Percentiles rank a stretch among this genome's conserved stretches.
These are phyloP conservation scores for Orbilia brochopaga DNA, from an alignment of 2,329 filamentous ascomycete genomes.

Conservation along the genomic window DNA sequence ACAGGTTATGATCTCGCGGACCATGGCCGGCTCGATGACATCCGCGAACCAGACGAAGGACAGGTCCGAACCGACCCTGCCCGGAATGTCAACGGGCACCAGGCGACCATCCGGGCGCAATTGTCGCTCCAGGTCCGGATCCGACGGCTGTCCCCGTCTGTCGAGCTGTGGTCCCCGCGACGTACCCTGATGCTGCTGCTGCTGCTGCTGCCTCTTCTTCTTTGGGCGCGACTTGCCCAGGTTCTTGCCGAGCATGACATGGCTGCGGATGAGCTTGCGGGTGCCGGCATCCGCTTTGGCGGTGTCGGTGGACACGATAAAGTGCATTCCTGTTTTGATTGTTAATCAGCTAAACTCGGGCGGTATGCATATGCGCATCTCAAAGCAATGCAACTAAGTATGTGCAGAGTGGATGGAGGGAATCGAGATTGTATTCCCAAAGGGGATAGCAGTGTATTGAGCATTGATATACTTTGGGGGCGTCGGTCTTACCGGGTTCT, in stretches of 20 bases:
- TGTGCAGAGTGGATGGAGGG: background rate
- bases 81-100: constrained; percentile 6
- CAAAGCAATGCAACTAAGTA: constrained; percentile 1
- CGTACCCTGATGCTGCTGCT: constrained; percentile 20
- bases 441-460: constrained; percentile 22
- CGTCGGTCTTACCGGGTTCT: background rate
- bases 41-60: constrained; percentile 55
- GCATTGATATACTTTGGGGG: background rate
- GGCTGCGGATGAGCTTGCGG: constrained; percentile 58
- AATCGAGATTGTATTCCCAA: constrained; percentile 43
- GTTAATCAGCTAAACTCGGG: background rate
- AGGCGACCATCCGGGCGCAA: background rate
- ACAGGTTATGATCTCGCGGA: constrained; percentile 56
- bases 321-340: constrained; percentile 51
- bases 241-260: constrained; percentile 61
- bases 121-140: background rate
- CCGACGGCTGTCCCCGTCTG: background rate
- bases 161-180: constrained; percentile 13
- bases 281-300: constrained; percentile 56
- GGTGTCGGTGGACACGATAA: constrained; percentile 56
- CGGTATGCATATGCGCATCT: constrained; percentile 4
- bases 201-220: constrained; percentile 31
- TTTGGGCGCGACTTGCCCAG: constrained; percentile 54
- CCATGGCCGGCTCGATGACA: constrained; percentile 54
- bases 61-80: constrained; percentile 51